These are phyloP conservation scores for Neolentinus lepideus DNA, from an alignment of 1,284 basidiomycete species.

Conservation along the genomic window DNA sequence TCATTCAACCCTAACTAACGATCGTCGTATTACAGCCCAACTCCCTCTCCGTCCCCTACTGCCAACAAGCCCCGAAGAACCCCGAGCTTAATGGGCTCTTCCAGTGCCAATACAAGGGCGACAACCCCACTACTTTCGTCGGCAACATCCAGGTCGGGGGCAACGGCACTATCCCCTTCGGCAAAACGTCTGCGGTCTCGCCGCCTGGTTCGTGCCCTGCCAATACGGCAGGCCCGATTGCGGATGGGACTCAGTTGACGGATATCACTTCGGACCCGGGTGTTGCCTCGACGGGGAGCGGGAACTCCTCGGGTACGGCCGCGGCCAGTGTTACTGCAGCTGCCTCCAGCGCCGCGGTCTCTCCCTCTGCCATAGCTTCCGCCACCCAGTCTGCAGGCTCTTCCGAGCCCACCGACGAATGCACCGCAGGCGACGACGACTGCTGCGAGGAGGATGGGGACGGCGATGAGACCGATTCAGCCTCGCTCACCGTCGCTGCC, in stretches of 20 bases:
- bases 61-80: slow-evolving; percentile 31
- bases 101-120: slow-evolving; percentile 33
- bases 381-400: neutral
- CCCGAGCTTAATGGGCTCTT: slow-evolving; percentile 33
- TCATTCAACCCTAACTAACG: neutral
- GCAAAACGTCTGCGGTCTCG: slow-evolving; percentile 19
- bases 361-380: neutral
- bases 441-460: neutral
- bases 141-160: slow-evolving; percentile 13
- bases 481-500: neutral
- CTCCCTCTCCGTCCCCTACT: slow-evolving; percentile 28
- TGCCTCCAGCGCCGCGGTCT: neutral
- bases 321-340: neutral
- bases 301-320: neutral
- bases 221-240: slow-evolving; percentile 27
- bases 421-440: neutral
- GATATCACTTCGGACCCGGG: slow-evolving; percentile 5
- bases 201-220: slow-evolving; percentile 35
- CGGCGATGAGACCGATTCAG: neutral
- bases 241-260: slow-evolving; percentile 44
- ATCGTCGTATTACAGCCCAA: slow-evolving; percentile 5
- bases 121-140: slow-evolving; percentile 24
- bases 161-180: slow-evolving; percentile 31
- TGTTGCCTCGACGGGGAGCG: neutral
- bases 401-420: neutral